Percentiles rank a stretch among this genome's conserved stretches.
Conservation (phyloP, 345 rosid species). For the Citrus trifoliata region DNA sequence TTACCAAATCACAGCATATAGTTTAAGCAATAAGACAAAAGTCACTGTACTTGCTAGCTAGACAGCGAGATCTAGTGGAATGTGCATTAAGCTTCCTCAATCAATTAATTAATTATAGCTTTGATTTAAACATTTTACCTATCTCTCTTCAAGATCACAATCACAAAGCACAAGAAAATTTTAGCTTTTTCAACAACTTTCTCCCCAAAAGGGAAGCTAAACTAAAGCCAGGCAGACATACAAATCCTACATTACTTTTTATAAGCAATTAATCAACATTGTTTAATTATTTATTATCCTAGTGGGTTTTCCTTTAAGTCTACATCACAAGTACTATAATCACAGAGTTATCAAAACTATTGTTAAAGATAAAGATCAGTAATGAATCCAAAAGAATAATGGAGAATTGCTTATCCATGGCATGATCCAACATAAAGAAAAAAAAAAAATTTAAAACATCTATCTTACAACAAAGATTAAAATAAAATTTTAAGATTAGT, state of each 20-base stretch:
- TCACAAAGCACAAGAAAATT: conserved; percentile 43
- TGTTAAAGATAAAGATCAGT: not conserved
- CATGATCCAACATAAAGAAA: not conserved
- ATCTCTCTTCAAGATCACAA: conserved; percentile 11
- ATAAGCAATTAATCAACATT: not conserved
- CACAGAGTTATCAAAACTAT: not conserved
- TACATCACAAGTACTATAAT: not conserved
- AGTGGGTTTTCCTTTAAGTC: conserved; percentile 25
- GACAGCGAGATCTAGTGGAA: conserved; percentile 15
- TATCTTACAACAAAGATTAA: conserved; percentile 7
- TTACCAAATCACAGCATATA: not conserved
- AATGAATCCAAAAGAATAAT: conserved; percentile 11
- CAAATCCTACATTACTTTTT: conserved; percentile 1
- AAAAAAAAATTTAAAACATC: not conserved
- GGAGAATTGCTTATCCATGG: not conserved
- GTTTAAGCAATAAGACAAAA: conserved; percentile 22
- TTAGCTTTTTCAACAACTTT: conserved; percentile 20
- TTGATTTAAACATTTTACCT: conserved; percentile 6
- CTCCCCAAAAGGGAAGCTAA: conserved; percentile 13
- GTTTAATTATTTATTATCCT: conserved; percentile 9
- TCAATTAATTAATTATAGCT: not conserved
- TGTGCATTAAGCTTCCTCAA: conserved; percentile 5
- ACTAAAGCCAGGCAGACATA: conserved; percentile 12
- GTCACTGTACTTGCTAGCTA: conserved; percentile 8
- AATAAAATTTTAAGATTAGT: conserved; percentile 19